Base-by-base conservation (phyloP, 345 rosid species). In the Citrus sp. region DNA sequence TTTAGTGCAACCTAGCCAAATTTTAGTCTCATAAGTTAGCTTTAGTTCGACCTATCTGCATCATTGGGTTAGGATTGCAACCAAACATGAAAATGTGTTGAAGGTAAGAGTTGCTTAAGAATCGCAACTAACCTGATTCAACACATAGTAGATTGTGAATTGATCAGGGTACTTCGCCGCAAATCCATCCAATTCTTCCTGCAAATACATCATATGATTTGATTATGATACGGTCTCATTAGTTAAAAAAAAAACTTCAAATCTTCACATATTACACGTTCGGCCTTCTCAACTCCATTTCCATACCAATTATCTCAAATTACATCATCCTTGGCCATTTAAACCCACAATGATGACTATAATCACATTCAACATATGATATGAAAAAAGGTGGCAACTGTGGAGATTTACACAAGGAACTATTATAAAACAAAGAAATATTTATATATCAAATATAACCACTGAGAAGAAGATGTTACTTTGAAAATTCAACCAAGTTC, bases 181-280 rank as follows among this genome's bases (percentile, higher is more conserved):
- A 85, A 96, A 92, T 85, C 82, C 73, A 55, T 96, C 98, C 85
- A 96, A 82, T 82, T 96, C 98, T 80, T 90, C 92, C 99, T 96
- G 92, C 59, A 81, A 75, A 76, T 37, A 70, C 22, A 74, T 55
- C 40, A 59, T 6, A 67, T 46, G 13, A 63, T 79, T 38, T 38
- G 16, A 51, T 49, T 69, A 73, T 58, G n/a, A 38, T 69, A 6
- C 9, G 51, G 40, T 42, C 55, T 35, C 60, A 56, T 35, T 21
- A 70, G 27, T 25, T 4, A 37, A 37, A 24, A 46, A 27, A 54
- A 54, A 46, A 54, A 54, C 22, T 73, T 18, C 72, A 74, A 18
- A 68, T 12, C n/a, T 74, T 54, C 5, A 58, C 42, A 14, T n/a
- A 9, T 78, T n/a, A 7, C 22, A 14, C 46, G 1, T 59, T 77